Conservation (phyloP, 495 filamentous ascomycete genomes). For the Aspergillus bertholletiae region DNA sequence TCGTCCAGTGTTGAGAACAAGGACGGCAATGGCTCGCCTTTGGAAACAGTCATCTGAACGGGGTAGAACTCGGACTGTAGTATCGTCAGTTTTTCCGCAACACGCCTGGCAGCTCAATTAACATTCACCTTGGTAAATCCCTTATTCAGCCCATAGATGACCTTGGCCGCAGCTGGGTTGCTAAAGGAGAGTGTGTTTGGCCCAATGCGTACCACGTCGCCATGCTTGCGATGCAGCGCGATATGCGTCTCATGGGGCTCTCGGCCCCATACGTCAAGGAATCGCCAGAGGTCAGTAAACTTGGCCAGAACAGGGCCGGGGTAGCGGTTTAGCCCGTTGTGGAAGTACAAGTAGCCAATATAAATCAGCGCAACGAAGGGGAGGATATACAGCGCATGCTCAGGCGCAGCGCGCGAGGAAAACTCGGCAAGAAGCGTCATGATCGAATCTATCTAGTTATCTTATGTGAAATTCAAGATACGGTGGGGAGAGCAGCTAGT, state of each 20-base stretch:
- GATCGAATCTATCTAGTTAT: not conserved
- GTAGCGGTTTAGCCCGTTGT: not conserved
- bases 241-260: conserved; percentile 64
- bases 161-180: conserved; percentile 41
- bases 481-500: not conserved
- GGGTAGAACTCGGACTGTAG: conserved; percentile 66
- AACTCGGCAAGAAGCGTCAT: not conserved
- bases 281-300: conserved; percentile 67
- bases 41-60: conserved; percentile 62
- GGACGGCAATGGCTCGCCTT: conserved; percentile 61
- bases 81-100: not conserved
- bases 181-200: conserved; percentile 60
- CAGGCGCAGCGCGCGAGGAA: not conserved
- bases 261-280: conserved; percentile 59
- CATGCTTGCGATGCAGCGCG: conserved; percentile 64
- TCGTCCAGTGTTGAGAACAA: conserved; percentile 79
- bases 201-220: conserved; percentile 66
- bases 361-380: not conserved
- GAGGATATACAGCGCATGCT: not conserved
- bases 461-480: not conserved
- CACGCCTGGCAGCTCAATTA: not conserved
- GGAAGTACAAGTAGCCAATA: not conserved
- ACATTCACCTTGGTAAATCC: conserved; percentile 67
- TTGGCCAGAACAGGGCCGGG: conserved; percentile 66
- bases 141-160: conserved; percentile 79